Evolutionary conservation across 202 grass and related monocot species (phyloP).

Genomic region (Hordeum pubiflorum): DNA sequence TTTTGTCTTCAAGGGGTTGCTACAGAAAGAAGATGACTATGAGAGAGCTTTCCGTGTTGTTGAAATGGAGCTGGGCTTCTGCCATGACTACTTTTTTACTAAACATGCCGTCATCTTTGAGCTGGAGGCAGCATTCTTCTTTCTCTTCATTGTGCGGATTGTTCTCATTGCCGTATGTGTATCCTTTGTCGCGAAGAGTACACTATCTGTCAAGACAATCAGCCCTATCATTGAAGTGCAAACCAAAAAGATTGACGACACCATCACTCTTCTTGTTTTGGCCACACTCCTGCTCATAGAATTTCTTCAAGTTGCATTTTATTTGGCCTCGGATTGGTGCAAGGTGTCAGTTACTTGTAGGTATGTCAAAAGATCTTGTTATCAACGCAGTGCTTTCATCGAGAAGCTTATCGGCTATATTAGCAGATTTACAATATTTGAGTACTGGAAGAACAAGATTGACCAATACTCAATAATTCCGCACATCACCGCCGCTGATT

Average conservation of each 20-base stretch:
- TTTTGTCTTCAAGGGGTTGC: not conserved
- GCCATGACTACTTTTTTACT: conserved; percentile 7
- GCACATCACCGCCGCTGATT: not conserved
- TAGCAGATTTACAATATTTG: not conserved
- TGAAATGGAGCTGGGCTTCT: not conserved
- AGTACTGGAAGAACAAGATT: not conserved
- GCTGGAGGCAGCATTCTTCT: not conserved
- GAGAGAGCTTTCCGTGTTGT: not conserved
- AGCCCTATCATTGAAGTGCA: not conserved
- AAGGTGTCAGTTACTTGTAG: not conserved
- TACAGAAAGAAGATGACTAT: not conserved
- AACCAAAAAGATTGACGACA: not conserved
- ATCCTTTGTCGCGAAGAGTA: not conserved
- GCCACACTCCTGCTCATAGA: not conserved
- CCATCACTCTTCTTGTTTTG: not conserved
- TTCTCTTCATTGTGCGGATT: not conserved
- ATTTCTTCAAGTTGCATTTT: not conserved
- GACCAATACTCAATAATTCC: not conserved
- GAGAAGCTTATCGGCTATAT: not conserved
- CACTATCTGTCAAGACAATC: not conserved
- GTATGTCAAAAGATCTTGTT: not conserved
- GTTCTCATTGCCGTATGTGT: not conserved
- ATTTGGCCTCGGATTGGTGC: conserved; percentile 13
- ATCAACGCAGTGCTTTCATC: not conserved
- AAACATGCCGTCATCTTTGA: not conserved